Percentiles rank a stretch among this genome's conserved stretches.
Evolutionary conservation across 208 protist genomes (phyloP).

Genomic region (Acanthamoeba rhysodes): DNA sequence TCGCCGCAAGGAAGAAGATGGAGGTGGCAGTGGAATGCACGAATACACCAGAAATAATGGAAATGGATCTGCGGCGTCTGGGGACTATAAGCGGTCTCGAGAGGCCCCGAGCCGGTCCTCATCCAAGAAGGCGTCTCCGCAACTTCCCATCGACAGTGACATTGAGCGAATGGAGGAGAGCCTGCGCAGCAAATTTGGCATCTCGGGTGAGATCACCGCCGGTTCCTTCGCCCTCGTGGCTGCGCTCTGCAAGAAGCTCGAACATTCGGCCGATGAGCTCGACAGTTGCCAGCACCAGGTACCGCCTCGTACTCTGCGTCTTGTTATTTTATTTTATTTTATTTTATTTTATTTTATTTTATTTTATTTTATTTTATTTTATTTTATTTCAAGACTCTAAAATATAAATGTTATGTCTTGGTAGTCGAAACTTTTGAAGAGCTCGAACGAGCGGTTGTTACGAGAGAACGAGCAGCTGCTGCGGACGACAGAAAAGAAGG

Average conservation of each 20-base stretch:
- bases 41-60: neutral
- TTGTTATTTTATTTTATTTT: neutral
- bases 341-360: too few relatives aligned
- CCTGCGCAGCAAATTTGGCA: conserved; percentile 28
- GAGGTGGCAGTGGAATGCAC: neutral
- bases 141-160: neutral
- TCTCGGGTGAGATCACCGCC: conserved; percentile 1
- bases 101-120: neutral
- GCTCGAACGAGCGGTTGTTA: conserved; percentile 42
- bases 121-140: neutral
- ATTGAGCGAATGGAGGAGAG: conserved; percentile 49
- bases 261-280: conserved; percentile 18
- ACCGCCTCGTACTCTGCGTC: neutral
- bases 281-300: conserved; percentile 40
- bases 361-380: too few relatives aligned
- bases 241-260: conserved; percentile 26
- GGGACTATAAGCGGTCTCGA: conserved; percentile 14
- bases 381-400: neutral
- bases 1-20: conserved; percentile 14
- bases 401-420: neutral
- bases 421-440: conserved; percentile 66
- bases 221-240: neutral
- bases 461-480: conserved; percentile 52
- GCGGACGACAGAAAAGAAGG: conserved; percentile 32
- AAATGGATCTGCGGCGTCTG: neutral